These are phyloP conservation scores for Venturia carpophila DNA, from an alignment of 2,329 filamentous ascomycete genomes.

Conservation along the genomic window DNA sequence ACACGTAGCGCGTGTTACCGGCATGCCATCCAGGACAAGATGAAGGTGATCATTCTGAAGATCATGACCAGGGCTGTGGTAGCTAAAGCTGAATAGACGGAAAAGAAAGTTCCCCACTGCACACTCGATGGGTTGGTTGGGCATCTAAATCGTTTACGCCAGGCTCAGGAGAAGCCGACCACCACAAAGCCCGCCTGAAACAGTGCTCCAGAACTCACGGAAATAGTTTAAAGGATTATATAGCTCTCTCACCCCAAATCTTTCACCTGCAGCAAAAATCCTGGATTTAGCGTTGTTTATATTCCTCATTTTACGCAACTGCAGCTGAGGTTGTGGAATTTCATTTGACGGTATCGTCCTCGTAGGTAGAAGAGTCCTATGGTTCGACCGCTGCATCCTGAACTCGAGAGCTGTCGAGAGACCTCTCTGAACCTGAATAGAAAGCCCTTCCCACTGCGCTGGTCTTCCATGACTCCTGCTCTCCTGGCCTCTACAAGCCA, in stretches of 20 bases:
- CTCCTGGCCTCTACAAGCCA: not conserved
- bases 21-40: constrained; percentile 86
- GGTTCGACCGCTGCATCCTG: not conserved
- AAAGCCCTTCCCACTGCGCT: not conserved
- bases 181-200: constrained; percentile 71
- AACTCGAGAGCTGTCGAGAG: not conserved
- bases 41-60: constrained; percentile 89
- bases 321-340: not conserved
- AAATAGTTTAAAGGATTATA: constrained; percentile 89
- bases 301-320: not conserved
- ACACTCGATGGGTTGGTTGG: constrained; percentile 72
- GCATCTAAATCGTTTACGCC: constrained; percentile 72
- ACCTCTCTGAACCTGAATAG: not conserved
- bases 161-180: constrained; percentile 75
- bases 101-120: constrained; percentile 89
- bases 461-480: not conserved
- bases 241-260: constrained; percentile 41
- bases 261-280: too few relatives aligned
- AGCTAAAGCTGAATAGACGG: constrained; percentile 84
- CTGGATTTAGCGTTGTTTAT: too few relatives aligned
- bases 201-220: constrained; percentile 80
- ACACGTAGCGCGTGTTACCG: constrained; percentile 97
- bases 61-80: constrained; percentile 84
- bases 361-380: not conserved
- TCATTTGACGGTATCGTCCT: not conserved